Base-by-base conservation (phyloP, 1,284 basidiomycete genomes). In the Quambalaria eucalypti region DNA sequence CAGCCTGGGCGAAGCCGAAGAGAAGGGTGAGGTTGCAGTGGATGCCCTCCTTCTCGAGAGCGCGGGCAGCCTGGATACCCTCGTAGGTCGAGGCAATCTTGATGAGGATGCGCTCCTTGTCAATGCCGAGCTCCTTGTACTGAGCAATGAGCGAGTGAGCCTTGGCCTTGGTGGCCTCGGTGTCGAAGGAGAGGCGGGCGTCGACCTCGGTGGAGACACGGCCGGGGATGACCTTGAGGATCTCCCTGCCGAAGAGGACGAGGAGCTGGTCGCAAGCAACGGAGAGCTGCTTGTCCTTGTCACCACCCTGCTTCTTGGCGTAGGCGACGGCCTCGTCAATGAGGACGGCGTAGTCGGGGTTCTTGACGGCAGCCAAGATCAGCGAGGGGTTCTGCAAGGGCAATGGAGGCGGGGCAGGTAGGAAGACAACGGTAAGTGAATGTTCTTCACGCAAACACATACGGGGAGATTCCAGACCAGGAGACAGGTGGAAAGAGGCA, bases 71-170 rank as follows among this genome's bases (percentile, higher is more conserved):
- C 79, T 97, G 93, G 80, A 98, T 98, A 80, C 93, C 95, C 79
- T 97, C 93, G 89, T 90, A 99, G 51, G 92, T 95, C 38, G 93
- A 95, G 29, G 93, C 93, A 71, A 99, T 95, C 82, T 98, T 98
- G 85, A 98, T 96, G 71, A 98, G 82, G 21, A 76, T 65, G 61
- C 93, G 90, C 59, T 97, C 91, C 79, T 88, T 90, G 77, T 83
- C 81, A 79, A 98, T 84, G 62, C 93, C 93, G 61, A 89, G 78
- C 31, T 86, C 87, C 57, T 93, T 83, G 82, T 99, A 99, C 61
- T 98, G 86, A 33, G 84, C 84, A 73, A 98, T 97, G 73, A 98
- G 84, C 77, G 93, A 84, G 79, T 86, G 62, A 49, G 75, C 75
- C 84, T 93, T 95, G 63, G 82, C 82, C 78, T 90, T 92, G 68